Conservation (phyloP, 108 stramenopile species). For the Licmophora abbreviata region DNA sequence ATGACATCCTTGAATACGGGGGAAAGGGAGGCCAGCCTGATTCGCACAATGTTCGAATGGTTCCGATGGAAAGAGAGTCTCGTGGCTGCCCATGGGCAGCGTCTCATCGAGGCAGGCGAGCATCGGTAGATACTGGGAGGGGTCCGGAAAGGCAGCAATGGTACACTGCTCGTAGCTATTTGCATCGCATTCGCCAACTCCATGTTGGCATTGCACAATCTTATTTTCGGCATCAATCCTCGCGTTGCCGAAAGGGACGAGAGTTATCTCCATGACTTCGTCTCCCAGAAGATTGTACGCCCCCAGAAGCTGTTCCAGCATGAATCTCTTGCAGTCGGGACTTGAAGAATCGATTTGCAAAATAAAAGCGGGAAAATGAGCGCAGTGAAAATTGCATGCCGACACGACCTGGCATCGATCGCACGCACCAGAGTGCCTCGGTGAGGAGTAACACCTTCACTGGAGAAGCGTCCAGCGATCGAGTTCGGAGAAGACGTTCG, state of each 20-base stretch:
- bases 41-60: slow-evolving; percentile 18
- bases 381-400: too few species aligned
- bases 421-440: too few species aligned
- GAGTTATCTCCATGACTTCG: not conserved
- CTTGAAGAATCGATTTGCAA: too few species aligned
- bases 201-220: slow-evolving; percentile 35
- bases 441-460: too few species aligned
- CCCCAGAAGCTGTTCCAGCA: too few species aligned
- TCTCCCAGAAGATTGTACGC: too few species aligned
- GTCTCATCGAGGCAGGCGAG: slow-evolving; percentile 17
- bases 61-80: slow-evolving; percentile 16
- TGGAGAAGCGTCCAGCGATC: too few species aligned
- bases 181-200: slow-evolving; percentile 32
- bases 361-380: too few species aligned
- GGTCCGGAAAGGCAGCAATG: slow-evolving; percentile 4
- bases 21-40: slow-evolving; percentile 1
- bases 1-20: slow-evolving; percentile 16
- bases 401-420: too few species aligned
- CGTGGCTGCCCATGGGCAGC: slow-evolving; percentile 31
- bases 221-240: not conserved
- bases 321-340: too few species aligned
- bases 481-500: too few species aligned
- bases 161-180: slow-evolving; percentile 33
- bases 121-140: slow-evolving; percentile 13
- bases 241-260: slow-evolving; percentile 39